Evolutionary conservation across 2,329 filamentous ascomycete genomes (phyloP), one percentile per base, ranked within the genome.

Genomic region (Bisporella sp.): DNA sequence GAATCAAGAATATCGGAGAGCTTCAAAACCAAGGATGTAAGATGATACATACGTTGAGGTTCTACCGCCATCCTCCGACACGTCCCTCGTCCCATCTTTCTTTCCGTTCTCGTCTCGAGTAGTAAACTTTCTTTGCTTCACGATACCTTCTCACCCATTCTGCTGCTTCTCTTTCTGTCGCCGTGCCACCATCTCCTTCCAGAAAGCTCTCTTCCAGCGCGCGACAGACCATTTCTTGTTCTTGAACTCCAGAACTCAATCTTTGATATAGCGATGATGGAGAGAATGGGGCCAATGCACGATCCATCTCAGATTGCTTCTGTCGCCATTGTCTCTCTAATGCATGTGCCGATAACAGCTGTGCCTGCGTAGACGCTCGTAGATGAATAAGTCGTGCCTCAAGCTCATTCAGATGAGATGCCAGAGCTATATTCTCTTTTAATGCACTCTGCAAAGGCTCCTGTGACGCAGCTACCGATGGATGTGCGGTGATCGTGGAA

Each of bases 61-160:
- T 21, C 32, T 73, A 92, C 63, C 92, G 80, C 93, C 93, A 97
- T 1, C 93, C 93, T 8, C 92, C 92, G 33, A 97, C 92, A 58
- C 92, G 77, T 29, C 92, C 90, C 69, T 97, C 92, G 66, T 97
- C 93, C 93, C 93, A 97, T 60, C 93, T 78, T 62, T 90, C 87
- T 68, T 91, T 95, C 58, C 89, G 80, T 72, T 97, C 93, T 63
- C 85, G 82, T 51, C 93, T 77, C 48, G 91, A 73, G 63, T 93
- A 95, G 54, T 85, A 84, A 51, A 86, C 72, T 59, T 87, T 86
- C 64, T 84, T 87, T 7, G 87, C 87, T 59, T 92, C 90, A 59
- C 89, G 77, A 57, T 95, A 87, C 61, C 86, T 73, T 62, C 84
- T 78, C 21, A 96, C 81, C 82, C 93, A 97, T 53, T 97, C 92